Evolutionary conservation across 768 basidiomycete genomes (phyloP), one percentile per base, ranked within the genome.

Genomic region (Cyclocybe cylindracea): DNA sequence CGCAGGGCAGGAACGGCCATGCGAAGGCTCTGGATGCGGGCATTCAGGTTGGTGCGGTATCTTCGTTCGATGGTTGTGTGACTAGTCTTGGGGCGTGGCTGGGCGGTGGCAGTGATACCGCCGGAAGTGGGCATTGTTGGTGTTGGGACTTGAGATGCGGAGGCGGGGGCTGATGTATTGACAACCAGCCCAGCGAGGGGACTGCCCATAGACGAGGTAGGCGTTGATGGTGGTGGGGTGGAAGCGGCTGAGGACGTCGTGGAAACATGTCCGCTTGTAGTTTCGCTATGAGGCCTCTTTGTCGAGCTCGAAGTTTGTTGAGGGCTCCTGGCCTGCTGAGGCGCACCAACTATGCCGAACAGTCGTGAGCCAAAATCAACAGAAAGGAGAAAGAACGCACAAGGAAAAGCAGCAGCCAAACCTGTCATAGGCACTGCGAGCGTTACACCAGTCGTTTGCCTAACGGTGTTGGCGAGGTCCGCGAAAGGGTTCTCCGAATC

Each of bases 31-130:
- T 89, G 87, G 32, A 94, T 93, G 44, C 91, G 86, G 0, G 90
- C 87, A 58, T 94, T 94, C 40, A 94, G 76, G 64, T 94, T 94
- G 1, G 91, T 93, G 50, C 91, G 86, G 67, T 94, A 94, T 38
- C 91, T 80, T 8, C 91, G 80, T 68, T 94, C 91, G 53, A 94
- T 93, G 16, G 91, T 92, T 3, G 91, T 94, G 63, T 94, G 91
- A 59, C 87, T 88, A 0, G 91, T 93, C 71, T 93, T 94, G n/a
- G 86, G 83, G 1, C 86, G 79, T 2, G 68, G 53, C 14, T 56
- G 35, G 54, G 65, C 19, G 34, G 58, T 35, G 18, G 60, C 39
- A 14, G 59, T 53, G 39, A 64, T 33, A 56, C 62, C 14, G 29
- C 51, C 34, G 33, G 56, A 39, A 8, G 61, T 33, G 32, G 48